Evolutionary conservation across 202 grass and related monocot genomes (phyloP).

Genomic region (Elaeis oleifera): DNA sequence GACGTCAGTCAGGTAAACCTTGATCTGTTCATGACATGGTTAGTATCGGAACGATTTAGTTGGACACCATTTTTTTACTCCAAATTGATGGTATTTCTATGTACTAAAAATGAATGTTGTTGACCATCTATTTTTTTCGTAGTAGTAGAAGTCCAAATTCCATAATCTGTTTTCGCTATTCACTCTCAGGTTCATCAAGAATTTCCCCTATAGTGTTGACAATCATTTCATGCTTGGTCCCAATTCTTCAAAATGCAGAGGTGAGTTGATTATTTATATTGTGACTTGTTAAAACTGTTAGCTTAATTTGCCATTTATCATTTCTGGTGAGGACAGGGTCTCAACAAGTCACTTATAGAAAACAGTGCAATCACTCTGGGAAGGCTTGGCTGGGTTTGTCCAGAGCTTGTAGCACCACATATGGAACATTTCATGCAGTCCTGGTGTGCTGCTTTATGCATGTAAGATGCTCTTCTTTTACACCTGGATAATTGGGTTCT

Average conservation of each 20-base stretch:
- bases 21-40: too few species aligned
- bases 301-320: constrained; percentile 15
- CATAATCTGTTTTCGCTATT: constrained; percentile 2
- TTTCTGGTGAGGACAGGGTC: constrained; percentile 36
- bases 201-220: constrained; percentile 72
- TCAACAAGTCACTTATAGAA: constrained; percentile 90
- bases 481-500: too few species aligned
- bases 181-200: constrained; percentile 71
- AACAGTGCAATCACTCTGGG: constrained; percentile 96
- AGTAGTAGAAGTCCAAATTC: constrained; percentile 1
- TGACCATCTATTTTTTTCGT: too few species aligned
- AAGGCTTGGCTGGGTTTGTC: constrained; percentile 94
- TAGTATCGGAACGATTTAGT: too few species aligned
- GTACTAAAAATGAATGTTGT: too few species aligned
- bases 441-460: constrained; percentile 85
- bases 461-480: constrained; percentile 33
- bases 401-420: constrained; percentile 88
- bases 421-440: constrained; percentile 89
- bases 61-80: too few species aligned
- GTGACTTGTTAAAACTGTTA: not conserved
- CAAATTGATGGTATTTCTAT: too few species aligned
- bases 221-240: constrained; percentile 62
- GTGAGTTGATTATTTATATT: constrained; percentile 27
- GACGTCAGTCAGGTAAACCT: too few species aligned
- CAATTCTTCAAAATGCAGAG: constrained; percentile 72